Evolutionary conservation across 352 stramenopile species (phyloP).

Genomic region (Globisporangium parvum): DNA sequence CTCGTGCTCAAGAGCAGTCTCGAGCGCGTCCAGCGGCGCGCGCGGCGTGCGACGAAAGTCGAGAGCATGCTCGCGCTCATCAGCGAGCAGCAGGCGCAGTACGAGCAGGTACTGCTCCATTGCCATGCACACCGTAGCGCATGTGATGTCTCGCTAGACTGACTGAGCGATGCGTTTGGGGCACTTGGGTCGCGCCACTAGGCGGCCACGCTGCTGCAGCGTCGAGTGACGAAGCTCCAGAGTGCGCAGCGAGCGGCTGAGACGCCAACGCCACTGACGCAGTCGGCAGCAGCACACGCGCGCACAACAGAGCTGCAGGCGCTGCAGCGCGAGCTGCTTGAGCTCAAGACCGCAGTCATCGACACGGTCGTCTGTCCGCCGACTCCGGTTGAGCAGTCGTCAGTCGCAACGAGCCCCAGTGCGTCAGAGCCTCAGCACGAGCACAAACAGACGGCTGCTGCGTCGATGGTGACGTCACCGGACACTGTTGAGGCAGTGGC

Average conservation of each 20-base stretch:
- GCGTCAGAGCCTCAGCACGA: no score
- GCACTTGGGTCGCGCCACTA: neutral
- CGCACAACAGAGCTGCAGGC: slow-evolving; percentile 23
- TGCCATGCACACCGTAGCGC: neutral
- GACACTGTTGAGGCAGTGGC: no score
- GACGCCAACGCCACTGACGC: slow-evolving; percentile 7
- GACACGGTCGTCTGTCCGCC: slow-evolving; percentile 16
- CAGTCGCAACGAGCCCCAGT: no score
- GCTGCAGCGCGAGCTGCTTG: slow-evolving; percentile 28
- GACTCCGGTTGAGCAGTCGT: slow-evolving; percentile 1
- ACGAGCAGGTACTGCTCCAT: slow-evolving; percentile 19
- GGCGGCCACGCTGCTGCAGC: slow-evolving; percentile 20
- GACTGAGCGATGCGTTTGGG: no score
- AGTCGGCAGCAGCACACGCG: slow-evolving; percentile 7
- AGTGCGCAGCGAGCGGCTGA: slow-evolving; percentile 13
- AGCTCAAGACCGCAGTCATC: slow-evolving; percentile 29
- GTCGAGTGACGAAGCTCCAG: slow-evolving; percentile 20
- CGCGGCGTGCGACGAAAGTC: slow-evolving; percentile 17
- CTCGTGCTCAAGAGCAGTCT: slow-evolving; percentile 18
- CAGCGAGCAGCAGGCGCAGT: slow-evolving; percentile 36
- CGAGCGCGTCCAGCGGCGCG: slow-evolving; percentile 17
- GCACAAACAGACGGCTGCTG: no score
- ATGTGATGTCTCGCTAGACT: neutral
- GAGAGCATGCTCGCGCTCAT: slow-evolving; percentile 27
- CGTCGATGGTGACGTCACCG: no score